phyloP scores from a whole-genome alignment of 768 basidiomycete genomes.

The Coprinopsis sp. region DNA sequence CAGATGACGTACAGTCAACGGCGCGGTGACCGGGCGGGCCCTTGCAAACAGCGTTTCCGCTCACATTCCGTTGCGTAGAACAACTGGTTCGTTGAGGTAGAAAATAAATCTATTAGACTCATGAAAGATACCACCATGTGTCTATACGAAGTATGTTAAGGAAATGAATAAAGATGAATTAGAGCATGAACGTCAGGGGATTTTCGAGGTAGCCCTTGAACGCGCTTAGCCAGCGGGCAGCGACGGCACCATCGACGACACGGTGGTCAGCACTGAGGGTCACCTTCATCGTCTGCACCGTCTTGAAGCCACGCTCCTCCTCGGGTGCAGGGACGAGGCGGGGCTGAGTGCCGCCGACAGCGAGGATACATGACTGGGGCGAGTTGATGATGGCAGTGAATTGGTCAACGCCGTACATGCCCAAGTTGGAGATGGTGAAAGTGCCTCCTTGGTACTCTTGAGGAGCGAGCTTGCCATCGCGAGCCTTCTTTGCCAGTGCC shows the following conservation, averaged over 20 bases:
- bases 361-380: slow-evolving; percentile 97
- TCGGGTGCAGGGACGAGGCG: slow-evolving; percentile 83
- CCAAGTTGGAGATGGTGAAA: slow-evolving; percentile 98
- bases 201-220: slow-evolving; percentile 98
- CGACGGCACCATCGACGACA: slow-evolving; percentile 94
- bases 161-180: slow-evolving; percentile 20
- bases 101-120: too few species aligned
- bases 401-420: slow-evolving; percentile 93
- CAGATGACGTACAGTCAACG: too few species aligned
- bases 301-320: slow-evolving; percentile 94
- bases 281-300: slow-evolving; percentile 87
- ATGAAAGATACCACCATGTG: too few species aligned
- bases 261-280: slow-evolving; percentile 95
- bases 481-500: slow-evolving; percentile 88
- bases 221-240: slow-evolving; percentile 85
- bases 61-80: too few species aligned
- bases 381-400: slow-evolving; percentile 99
- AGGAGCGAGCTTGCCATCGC: slow-evolving; percentile 93
- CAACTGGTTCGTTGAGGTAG: too few species aligned
- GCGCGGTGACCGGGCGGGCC: too few species aligned
- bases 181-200: slow-evolving; percentile 95
- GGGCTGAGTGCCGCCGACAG: slow-evolving; percentile 84
- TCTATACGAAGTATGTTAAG: slow-evolving; percentile 10
- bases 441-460: slow-evolving; percentile 98
- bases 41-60: too few species aligned